Percentiles rank a stretch among this genome's conserved stretches.
phyloP scores from a whole-genome alignment of 768 basidiomycete species.

The Pleurotus tuber-regium region DNA sequence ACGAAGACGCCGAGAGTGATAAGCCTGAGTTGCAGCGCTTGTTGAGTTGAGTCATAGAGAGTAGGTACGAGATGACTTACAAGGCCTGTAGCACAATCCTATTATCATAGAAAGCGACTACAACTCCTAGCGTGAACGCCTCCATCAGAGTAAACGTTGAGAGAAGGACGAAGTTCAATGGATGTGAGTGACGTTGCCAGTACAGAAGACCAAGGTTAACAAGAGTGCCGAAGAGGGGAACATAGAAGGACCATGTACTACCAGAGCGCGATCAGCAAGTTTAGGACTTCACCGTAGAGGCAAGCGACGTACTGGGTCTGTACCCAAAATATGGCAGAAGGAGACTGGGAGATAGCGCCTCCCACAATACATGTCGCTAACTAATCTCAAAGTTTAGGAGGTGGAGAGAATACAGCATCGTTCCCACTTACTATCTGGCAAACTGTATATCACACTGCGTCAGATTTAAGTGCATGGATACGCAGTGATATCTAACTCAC shows the following conservation, averaged over 20 bases:
- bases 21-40: too few species aligned
- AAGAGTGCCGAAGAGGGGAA: conserved; percentile 76
- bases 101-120: conserved; percentile 73
- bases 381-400: conserved; percentile 24
- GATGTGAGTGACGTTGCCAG: conserved; percentile 92
- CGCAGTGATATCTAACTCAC: conserved; percentile 43
- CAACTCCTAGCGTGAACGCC: conserved; percentile 85
- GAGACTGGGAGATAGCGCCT: conserved; percentile 64
- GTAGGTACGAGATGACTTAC: conserved; percentile 40
- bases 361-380: conserved; percentile 79
- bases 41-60: too few species aligned
- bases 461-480: too few species aligned
- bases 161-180: conserved; percentile 82
- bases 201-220: conserved; percentile 77
- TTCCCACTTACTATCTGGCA: conserved; percentile 61
- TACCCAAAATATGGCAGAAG: conserved; percentile 65
- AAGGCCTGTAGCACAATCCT: conserved; percentile 82
- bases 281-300: conserved; percentile 2
- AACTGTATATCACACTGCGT: conserved; percentile 37
- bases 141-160: conserved; percentile 90
- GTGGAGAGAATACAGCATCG: background rate
- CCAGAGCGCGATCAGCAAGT: conserved; percentile 3
- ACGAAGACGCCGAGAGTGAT: conserved; percentile 93
- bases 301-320: conserved; percentile 53
- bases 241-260: conserved; percentile 78